Evolutionary conservation across 176 grass and related monocot species (phyloP), one percentile per base, ranked within the genome.

Genomic region (Cenchrus fungigraminus): DNA sequence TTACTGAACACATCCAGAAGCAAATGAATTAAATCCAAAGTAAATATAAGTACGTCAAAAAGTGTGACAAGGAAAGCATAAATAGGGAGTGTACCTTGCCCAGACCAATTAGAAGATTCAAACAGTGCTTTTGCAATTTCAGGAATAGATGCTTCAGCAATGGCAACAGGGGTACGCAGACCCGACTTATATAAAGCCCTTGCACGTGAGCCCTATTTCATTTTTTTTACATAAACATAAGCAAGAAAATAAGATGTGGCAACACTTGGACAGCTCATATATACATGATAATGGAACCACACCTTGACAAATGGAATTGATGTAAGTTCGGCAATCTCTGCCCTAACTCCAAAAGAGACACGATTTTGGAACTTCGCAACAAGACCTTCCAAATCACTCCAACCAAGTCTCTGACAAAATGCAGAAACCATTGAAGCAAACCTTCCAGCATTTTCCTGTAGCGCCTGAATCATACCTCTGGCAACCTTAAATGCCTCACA

Each of bases 371-470:
- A 98, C 86, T 95, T 98, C 19, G 91, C 85, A 86, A 98, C 82
- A 82, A 98, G 92, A 31, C 95, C 93, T 85, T 95, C 91, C 82
- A 98, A 91, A 84, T 98, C 95, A 82, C 91, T 80, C 95, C 95
- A 98, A 28, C 95, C 95, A 88, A 98, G 89, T 74, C 95, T 95
- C 73, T 98, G 92, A 84, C 93, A 98, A 82, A 98, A 98, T 56
- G 89, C 85, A 80, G 95, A 98, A 76, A 98, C 93, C 95, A 98
- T 98, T 87, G 89, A 90, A 72, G 95, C 89, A 87, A 98, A 98
- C 76, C 95, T 94, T 77, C 95, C 95, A 85, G 95, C 95, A 88
- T 95, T 98, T 90, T 98, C 95, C 83, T 98, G 95, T 73, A 98
- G 88, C 16, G 83, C 67, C 83, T 98, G 95, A 82, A 95, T 93